Evolutionary conservation across 495 filamentous ascomycete species (phyloP).

Genomic region (Neurospora tetraspora): DNA sequence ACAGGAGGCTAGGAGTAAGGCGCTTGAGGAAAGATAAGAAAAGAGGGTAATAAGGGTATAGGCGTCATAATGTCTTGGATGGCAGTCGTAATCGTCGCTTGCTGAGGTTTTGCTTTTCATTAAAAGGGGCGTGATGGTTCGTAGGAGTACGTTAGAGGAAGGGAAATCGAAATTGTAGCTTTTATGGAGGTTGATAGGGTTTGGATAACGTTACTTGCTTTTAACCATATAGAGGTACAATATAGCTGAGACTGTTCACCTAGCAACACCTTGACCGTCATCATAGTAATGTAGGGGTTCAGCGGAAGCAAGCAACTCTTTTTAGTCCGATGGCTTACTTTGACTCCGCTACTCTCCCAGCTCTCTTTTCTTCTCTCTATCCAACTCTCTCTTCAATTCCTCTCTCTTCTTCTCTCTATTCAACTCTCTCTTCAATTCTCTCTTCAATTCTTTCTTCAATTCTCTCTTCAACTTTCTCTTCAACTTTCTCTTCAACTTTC

Average conservation of each 20-base stretch:
- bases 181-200: too few relatives aligned
- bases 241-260: neutral
- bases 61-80: neutral
- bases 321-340: too few relatives aligned
- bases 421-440: too few relatives aligned
- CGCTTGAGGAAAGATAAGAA: constrained; percentile 3
- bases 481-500: too few relatives aligned
- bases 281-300: neutral
- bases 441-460: too few relatives aligned
- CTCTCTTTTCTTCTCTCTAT: too few relatives aligned
- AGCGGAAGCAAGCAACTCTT: too few relatives aligned
- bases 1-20: neutral
- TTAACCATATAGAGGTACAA: neutral
- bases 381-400: too few relatives aligned
- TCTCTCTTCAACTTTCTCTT: too few relatives aligned
- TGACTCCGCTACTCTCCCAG: too few relatives aligned
- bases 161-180: neutral
- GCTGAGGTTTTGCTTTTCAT: neutral
- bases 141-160: neutral
- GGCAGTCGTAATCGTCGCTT: neutral
- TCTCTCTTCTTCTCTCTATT: too few relatives aligned
- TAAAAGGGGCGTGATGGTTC: neutral
- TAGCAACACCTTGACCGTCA: neutral
- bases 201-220: neutral
- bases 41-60: neutral